Evolutionary conservation across 2,329 filamentous ascomycete genomes (phyloP).

Genomic region (Zymoseptoria ardabiliae): DNA sequence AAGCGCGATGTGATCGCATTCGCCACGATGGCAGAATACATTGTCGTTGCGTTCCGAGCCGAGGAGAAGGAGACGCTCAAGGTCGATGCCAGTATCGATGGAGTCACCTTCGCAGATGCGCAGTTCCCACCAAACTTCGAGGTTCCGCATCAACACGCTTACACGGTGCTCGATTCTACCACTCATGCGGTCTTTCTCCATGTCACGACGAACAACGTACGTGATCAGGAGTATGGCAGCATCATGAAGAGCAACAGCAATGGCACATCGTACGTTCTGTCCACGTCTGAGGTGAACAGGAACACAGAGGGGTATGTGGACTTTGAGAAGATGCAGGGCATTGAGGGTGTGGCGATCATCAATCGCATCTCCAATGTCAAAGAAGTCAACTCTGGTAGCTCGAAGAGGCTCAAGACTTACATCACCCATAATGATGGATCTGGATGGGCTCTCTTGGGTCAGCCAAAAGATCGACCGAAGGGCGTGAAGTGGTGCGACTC

Average conservation of each 20-base stretch:
- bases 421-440: constrained; percentile 96
- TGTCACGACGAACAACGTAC: constrained; percentile 65
- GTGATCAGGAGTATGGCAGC: constrained; percentile 66
- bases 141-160: constrained; percentile 69
- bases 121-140: constrained; percentile 81
- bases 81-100: constrained; percentile 79
- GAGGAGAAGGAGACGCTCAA: constrained; percentile 62
- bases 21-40: constrained; percentile 93
- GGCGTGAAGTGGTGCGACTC: constrained; percentile 46
- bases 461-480: constrained; percentile 58
- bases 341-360: constrained; percentile 83
- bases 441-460: constrained; percentile 69
- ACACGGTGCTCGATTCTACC: constrained; percentile 90
- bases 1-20: constrained; percentile 73
- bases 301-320: constrained; percentile 74
- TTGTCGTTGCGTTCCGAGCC: constrained; percentile 70
- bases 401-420: constrained; percentile 78
- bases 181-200: constrained; percentile 93
- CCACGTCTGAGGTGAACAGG: constrained; percentile 72
- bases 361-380: constrained; percentile 75
- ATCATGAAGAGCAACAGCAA: constrained; percentile 99
- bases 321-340: constrained; percentile 88
- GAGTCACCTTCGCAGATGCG: constrained; percentile 70
- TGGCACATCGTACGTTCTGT: constrained; percentile 87
- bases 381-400: constrained; percentile 52